Percentiles rank a stretch among this genome's conserved stretches.
Conservation (phyloP, 805 yeast species). For the Clavispora phyllophila region DNA sequence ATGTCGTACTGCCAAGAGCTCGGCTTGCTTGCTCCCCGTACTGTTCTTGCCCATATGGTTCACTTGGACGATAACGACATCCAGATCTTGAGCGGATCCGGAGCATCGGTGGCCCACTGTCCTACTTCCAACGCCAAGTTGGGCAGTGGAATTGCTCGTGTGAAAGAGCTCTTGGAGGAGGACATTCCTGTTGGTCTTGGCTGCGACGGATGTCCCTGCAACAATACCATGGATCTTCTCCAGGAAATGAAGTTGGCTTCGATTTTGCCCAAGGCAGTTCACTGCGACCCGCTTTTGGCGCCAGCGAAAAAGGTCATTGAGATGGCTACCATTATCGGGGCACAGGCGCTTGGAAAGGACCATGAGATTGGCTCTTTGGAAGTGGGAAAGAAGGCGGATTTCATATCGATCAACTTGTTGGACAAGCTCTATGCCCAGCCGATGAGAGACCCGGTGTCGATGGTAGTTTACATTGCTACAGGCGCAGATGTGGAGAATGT, state of each 20-base stretch:
- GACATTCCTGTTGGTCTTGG: conserved; percentile 16
- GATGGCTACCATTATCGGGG: conserved; percentile 13
- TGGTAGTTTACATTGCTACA: conserved; percentile 19
- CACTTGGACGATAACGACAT: conserved; percentile 12
- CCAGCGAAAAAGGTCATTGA: conserved; percentile 10
- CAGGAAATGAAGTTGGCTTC: conserved; percentile 19
- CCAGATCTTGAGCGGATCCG: conserved; percentile 7
- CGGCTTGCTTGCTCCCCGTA: conserved; percentile 11
- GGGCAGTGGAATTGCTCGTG: conserved; percentile 16
- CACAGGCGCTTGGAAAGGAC: conserved; percentile 12
- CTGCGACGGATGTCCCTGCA: conserved; percentile 18
- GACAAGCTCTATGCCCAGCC: conserved; percentile 19
- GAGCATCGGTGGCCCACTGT: conserved; percentile 14
- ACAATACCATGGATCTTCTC: conserved; percentile 17
- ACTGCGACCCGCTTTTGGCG: conserved; percentile 14
- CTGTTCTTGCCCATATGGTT: conserved; percentile 14
- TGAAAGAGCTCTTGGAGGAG: conserved; percentile 12
- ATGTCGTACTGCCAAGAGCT: conserved; percentile 13
- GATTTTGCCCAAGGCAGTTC: conserved; percentile 17
- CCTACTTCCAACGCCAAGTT: conserved; percentile 18
- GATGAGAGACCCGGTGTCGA: conserved; percentile 18
- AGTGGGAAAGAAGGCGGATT: conserved; percentile 11
- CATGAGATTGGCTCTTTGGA: conserved; percentile 13
- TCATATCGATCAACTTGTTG: conserved; percentile 12
- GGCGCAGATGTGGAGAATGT: conserved; percentile 17